phyloP scores from a whole-genome alignment of 441 rosid species.

The Eutrema salsugineum region DNA sequence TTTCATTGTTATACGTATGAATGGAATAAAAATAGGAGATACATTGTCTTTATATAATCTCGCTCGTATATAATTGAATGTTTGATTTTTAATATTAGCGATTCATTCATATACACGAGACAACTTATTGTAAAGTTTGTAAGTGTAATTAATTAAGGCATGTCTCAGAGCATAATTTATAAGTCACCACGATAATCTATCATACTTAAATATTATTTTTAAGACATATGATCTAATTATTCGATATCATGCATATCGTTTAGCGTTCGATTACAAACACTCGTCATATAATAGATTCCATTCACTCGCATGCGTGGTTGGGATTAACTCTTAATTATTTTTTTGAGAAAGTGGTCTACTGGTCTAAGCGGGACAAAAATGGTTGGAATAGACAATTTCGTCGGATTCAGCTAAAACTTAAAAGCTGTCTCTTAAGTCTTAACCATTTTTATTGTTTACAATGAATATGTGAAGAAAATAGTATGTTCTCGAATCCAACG shows the following conservation, averaged over 20 bases:
- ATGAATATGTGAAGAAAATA: background rate
- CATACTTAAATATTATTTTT: background rate
- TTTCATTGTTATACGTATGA: background rate
- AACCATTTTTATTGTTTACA: background rate
- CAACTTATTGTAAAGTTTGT: conserved; percentile 10
- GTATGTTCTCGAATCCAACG: background rate
- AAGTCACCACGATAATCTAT: background rate
- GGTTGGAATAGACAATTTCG: background rate
- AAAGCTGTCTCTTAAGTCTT: background rate
- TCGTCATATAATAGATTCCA: conserved; percentile 12
- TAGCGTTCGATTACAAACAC: background rate
- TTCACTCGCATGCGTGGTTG: conserved; percentile 9
- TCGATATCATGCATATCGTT: background rate
- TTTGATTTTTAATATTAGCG: background rate
- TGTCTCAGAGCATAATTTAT: conserved; percentile 11
- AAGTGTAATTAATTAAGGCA: conserved; percentile 5
- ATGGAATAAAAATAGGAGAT: conserved; percentile 8
- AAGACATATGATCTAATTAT: background rate
- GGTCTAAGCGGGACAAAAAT: background rate
- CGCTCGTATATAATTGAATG: background rate
- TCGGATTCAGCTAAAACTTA: background rate
- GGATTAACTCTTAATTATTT: background rate
- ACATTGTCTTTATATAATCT: background rate
- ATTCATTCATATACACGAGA: background rate
- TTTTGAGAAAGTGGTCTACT: background rate